phyloP scores from a whole-genome alignment of 352 stramenopile genomes.

The Globisporangium echinulatum region DNA sequence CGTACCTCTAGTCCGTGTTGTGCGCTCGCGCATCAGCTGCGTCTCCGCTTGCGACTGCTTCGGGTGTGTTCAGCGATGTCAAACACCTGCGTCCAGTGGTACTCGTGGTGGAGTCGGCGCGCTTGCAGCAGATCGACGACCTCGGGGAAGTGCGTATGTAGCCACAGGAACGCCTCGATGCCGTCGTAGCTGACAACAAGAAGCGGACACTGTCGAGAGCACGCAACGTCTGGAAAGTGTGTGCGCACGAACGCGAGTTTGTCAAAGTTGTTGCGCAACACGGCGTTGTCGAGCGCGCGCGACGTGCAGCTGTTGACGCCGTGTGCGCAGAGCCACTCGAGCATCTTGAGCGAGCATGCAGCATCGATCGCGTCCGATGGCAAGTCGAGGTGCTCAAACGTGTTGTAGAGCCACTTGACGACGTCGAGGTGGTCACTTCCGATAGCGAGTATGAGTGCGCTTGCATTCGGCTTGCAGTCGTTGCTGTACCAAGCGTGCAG shows the following conservation, averaged over 20 bases:
- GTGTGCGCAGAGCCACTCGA: constrained; percentile 3
- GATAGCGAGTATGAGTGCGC: neutral
- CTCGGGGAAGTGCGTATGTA: neutral
- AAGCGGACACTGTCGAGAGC: no score
- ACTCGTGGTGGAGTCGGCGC: neutral
- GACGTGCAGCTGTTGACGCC: neutral
- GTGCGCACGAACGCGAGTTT: neutral
- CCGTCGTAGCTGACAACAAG: neutral
- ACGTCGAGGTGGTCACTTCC: constrained; percentile 2
- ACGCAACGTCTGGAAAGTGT: neutral
- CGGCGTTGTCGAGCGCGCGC: neutral
- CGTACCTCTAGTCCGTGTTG: neutral
- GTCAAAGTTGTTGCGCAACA: neutral
- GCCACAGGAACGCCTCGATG: constrained; percentile 5
- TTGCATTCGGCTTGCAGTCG: neutral
- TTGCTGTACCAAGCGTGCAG: neutral
- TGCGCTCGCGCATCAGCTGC: neutral
- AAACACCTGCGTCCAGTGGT: neutral
- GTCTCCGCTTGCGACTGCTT: neutral
- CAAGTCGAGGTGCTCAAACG: neutral
- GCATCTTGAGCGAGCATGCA: neutral
- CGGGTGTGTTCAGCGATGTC: neutral
- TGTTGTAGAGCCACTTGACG: constrained; percentile 9
- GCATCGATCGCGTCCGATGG: neutral
- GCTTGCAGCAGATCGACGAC: neutral